Base-by-base conservation (phyloP, 345 rosid genomes). In the Eutrema yunnanense region DNA sequence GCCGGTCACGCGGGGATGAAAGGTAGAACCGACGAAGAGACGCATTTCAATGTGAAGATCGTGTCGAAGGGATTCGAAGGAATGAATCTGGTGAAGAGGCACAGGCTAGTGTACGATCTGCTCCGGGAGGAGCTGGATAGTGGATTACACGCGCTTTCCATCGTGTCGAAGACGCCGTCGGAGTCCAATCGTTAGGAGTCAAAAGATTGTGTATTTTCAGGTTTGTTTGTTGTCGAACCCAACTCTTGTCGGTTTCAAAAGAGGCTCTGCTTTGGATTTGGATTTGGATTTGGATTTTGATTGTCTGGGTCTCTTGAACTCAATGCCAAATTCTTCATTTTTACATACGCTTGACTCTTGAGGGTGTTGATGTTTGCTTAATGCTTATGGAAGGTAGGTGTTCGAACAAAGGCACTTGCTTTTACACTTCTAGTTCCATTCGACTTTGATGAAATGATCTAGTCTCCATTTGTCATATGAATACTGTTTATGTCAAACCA, bases 1-100 rank as follows among this genome's bases (percentile, higher is more conserved):
- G 92, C 96, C 0, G 97, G 97, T 59, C 99, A 95, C 78, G 96
- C 93, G 8, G 97, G 95, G 44, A 91, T 85, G 57, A 79, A 83
- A 78, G 97, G 92, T 27, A 65, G 80, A 57, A 66, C 57, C 38
- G 89, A 87, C 70, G 88, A 85, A 7, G 99, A 95, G 80, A 88
- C 96, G 0, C 99, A 95, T 82, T 95, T 90, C 77, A 90, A 92
- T 56, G 62, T 90, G 75, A 95, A 82, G 77, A 77, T 95, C 59
- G 90, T 95, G 4, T 95, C 96, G 0, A 67, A 86, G 42, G 92
- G 84, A 69, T 95, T 95, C 65, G 88, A 90, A 83, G 98, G 98
- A 62, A 88, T 87, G 89, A 95, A 89, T 78, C 78, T 88, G 80
- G 89, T 95, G 51, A 95, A 92, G 84, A 88, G 99, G 75, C 99